Percentiles rank a stretch among this genome's conserved stretches.
Conservation (phyloP, 1,284 basidiomycete genomes). For the Marasmius fiardii region DNA sequence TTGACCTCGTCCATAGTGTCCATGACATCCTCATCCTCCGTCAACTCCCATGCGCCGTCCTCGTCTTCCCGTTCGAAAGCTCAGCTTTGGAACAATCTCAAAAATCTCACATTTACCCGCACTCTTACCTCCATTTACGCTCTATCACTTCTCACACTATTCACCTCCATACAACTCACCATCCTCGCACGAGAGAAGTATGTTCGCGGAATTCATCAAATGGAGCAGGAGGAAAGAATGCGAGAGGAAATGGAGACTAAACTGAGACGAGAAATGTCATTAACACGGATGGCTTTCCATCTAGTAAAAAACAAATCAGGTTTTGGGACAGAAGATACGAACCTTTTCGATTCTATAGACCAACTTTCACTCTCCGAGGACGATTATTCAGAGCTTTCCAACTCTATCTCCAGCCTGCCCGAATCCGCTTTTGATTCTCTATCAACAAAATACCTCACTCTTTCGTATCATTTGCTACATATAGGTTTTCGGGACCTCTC, state of each 20-base stretch:
- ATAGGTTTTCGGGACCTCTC: constrained; percentile 85
- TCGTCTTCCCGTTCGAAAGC: constrained; percentile 45
- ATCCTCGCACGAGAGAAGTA: constrained; percentile 84
- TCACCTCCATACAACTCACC: constrained; percentile 82
- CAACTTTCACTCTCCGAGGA: constrained; percentile 13
- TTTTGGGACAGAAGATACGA: background rate
- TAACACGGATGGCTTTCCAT: constrained; percentile 27
- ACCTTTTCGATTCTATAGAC: constrained; percentile 1
- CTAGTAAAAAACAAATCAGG: constrained; percentile 5
- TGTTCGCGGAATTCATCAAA: constrained; percentile 64
- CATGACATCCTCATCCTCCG: background rate
- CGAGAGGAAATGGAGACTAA: constrained; percentile 42
- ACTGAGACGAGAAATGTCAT: constrained; percentile 32
- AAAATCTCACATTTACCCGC: constrained; percentile 80
- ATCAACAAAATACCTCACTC: constrained; percentile 73
- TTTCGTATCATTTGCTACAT: constrained; percentile 90
- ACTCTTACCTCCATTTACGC: constrained; percentile 85
- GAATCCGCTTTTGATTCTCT: constrained; percentile 8
- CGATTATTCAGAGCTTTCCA: constrained; percentile 6
- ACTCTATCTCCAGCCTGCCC: constrained; percentile 34
- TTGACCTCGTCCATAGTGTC: background rate
- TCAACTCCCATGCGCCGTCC: constrained; percentile 8
- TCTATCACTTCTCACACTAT: constrained; percentile 74
- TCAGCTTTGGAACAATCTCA: constrained; percentile 82
- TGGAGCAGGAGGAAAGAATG: constrained; percentile 58